Base-by-base conservation (phyloP, 257 asterid species). In the Lithospermum erythrorhizon region DNA sequence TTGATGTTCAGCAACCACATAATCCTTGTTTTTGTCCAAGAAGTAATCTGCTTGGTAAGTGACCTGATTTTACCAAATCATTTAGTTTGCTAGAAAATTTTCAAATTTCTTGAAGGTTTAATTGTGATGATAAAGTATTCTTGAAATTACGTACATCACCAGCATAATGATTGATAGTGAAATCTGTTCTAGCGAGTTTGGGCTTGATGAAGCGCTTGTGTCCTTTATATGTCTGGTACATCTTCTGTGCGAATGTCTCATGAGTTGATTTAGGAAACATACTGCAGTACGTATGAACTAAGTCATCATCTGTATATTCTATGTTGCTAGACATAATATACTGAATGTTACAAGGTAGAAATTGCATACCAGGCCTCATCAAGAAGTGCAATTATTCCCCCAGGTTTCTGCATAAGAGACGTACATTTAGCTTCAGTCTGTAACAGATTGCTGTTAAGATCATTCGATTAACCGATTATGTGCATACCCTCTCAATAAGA, bases 191-290 rank as follows among this genome's bases (percentile, higher is more conserved):
- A 61, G 98, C 82, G 68, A 91, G 95, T 76, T 91, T 91, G 41
- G 94, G 96, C 79, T 91, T 91, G 86, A 84, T 88, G 69, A 91
- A 91, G 57, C 98, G 91, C 66, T 83, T 88, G 82, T 88, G 89
- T 53, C 66, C 80, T 81, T 79, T 91, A 66, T 83, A 91, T 19
- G 95, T 87, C 83, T 91, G 98, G 78, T 91, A 88, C 91, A 91
- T 83, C 84, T 91, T 90, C 72, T 91, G 95, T 17, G 96, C 91
- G 68, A 88, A 87, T 23, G 98, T 91, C 74, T 88, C 98, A 48
- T 91, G 96, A 47, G 98, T 91, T 61, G 98, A 81, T 80, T 84
- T 91, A 29, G 98, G 98, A 67, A 91, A 88, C 98, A 91, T 91
- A 72, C 98, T 91, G 94, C 78, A 77, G 68, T 63, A 74, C 61